These are phyloP conservation scores for Botrytis hyacinthi DNA, from an alignment of 2,329 filamentous ascomycete species.

Conservation along the genomic window DNA sequence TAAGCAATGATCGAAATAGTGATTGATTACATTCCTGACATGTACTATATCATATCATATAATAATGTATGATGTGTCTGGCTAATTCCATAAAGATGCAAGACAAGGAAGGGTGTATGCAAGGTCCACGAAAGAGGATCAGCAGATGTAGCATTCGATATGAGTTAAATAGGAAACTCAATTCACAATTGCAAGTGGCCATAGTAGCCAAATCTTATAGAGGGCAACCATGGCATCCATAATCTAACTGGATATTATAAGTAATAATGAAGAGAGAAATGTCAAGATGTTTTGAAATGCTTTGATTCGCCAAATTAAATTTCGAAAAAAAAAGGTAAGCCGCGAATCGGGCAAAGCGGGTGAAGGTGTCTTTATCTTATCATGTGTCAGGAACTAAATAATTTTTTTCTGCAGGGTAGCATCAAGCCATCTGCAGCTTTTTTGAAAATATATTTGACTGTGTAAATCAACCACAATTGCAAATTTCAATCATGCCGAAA, in stretches of 20 bases:
- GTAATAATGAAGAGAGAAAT: background rate
- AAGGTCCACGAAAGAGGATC: background rate
- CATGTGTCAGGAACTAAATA: conserved; percentile 11
- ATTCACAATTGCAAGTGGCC: background rate
- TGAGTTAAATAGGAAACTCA: background rate
- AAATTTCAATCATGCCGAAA: conserved; percentile 35
- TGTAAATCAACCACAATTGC: conserved; percentile 6
- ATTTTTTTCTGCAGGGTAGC: conserved; percentile 14
- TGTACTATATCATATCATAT: background rate
- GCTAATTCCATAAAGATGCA: background rate
- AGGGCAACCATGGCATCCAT: background rate
- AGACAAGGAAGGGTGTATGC: background rate
- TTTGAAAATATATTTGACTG: background rate
- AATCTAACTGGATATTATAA: background rate
- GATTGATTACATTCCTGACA: background rate
- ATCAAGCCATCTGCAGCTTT: conserved; percentile 1
- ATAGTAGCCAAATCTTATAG: background rate
- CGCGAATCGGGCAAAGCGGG: background rate
- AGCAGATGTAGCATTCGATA: background rate
- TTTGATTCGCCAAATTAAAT: background rate
- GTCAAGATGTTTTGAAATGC: background rate
- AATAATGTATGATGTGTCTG: background rate
- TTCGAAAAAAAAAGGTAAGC: background rate
- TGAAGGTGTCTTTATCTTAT: conserved; percentile 5
- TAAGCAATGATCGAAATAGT: background rate